Percentiles rank a stretch among this genome's conserved stretches.
phyloP scores from a whole-genome alignment of 257 asterid species.

The Cinchona pubescens region DNA sequence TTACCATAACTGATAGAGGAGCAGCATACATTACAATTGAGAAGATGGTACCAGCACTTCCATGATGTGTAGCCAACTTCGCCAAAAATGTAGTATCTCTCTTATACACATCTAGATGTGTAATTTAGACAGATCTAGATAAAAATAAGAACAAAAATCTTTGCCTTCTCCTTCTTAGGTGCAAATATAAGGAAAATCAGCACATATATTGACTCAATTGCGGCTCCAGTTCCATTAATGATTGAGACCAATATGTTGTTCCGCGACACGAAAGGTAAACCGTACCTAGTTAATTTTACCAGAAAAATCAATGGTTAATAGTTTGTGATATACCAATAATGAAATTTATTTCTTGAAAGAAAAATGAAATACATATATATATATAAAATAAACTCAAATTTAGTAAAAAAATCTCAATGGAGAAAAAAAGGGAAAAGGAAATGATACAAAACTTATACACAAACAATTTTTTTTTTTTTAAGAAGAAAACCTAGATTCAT shows the following conservation, averaged over 20 bases:
- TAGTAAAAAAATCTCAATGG: too few relatives aligned
- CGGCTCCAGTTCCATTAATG: conserved; percentile 61
- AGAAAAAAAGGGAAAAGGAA: too few relatives aligned
- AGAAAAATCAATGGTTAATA: background rate
- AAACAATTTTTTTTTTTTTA: too few relatives aligned
- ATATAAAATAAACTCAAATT: too few relatives aligned
- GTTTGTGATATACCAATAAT: background rate
- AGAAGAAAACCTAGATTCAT: too few relatives aligned
- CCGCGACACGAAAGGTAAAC: conserved; percentile 64
- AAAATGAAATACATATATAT: background rate
- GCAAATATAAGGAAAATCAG: conserved; percentile 54
- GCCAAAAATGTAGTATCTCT: too few relatives aligned
- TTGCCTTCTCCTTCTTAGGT: conserved; percentile 60
- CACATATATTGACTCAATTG: conserved; percentile 57
- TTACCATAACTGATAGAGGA: conserved; percentile 70
- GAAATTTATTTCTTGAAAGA: background rate
- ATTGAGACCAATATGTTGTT: conserved; percentile 54
- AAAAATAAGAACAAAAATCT: conserved; percentile 42
- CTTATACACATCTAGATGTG: too few relatives aligned
- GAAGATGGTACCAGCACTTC: conserved; percentile 57
- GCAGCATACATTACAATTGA: conserved; percentile 83
- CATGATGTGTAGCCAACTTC: too few relatives aligned
- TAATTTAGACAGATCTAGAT: too few relatives aligned
- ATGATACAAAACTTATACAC: too few relatives aligned
- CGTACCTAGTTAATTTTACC: conserved; percentile 45